Evolutionary conservation across 345 rosid species (phyloP), one percentile per base, ranked within the genome.

Genomic region (Eucalyptus cloeziana): DNA sequence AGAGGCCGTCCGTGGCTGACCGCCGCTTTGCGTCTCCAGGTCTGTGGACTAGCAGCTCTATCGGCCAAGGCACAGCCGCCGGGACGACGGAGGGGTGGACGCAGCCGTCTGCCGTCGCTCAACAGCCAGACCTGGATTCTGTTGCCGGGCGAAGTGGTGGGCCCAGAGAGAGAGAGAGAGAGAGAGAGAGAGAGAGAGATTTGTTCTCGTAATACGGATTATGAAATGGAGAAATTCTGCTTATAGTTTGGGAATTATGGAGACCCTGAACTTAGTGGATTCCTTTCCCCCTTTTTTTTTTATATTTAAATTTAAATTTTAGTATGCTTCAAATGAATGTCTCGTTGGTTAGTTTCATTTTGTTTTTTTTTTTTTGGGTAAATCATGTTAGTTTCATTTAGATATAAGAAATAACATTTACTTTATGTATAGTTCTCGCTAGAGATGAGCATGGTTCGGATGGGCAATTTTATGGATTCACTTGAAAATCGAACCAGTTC

Each of bases 401-500:
- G 51, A 13, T 49, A 49, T 49, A 49, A 49, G 6, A 49, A 49
- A 49, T 49, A 49, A 49, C 6, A 13, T 13, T 49, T 49, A 49
- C 51, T 49, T 13, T 49, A 49, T 49, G 51, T 49, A 49, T 49
- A 49, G 15, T 49, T 49, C 16, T 49, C 2, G 1, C 4, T 51
- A 49, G 6, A 0, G 0, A 0, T 49, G 2, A 49, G 50, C 2
- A 49, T 49, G 0, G 1, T 4, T 49, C 2, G 1, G 50, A 49
- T 13, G 50, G 15, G 2, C 2, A 5, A 0, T 49, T 49, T 2
- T 49, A 49, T 13, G 6, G 6, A 49, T 49, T 1, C 2, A 49
- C 1, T 0, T 0, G 2, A 49, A 13, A 47, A 49, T 1, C 0
- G 50, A 49, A 49, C 2, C 0, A 4, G 0, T 13, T 49, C 16